Evolutionary conservation across 768 basidiomycete genomes (phyloP).

Genomic region (Phaeotremella fagi): DNA sequence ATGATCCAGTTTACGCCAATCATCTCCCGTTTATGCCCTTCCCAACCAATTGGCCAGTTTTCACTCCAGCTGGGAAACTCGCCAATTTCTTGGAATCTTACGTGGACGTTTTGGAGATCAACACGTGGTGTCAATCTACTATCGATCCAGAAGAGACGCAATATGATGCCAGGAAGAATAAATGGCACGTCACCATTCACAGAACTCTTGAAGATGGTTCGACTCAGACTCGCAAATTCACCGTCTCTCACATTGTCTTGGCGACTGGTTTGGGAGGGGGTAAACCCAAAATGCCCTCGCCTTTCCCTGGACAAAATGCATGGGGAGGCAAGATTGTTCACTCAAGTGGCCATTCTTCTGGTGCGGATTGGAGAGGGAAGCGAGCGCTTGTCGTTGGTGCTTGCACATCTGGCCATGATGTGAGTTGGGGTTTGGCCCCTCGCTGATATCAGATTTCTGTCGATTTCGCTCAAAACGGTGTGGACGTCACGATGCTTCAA

Average conservation of each 20-base stretch:
- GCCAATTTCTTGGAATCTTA: constrained; percentile 68
- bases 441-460: constrained; percentile 22
- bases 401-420: constrained; percentile 36
- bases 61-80: constrained; percentile 54
- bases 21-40: constrained; percentile 55
- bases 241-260: constrained; percentile 54
- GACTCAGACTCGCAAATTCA: constrained; percentile 47
- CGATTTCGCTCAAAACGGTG: constrained; percentile 38
- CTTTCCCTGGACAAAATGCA: constrained; percentile 28
- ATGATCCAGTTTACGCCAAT: constrained; percentile 46
- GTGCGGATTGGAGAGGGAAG: constrained; percentile 38
- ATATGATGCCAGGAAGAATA: constrained; percentile 43
- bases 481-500: constrained; percentile 39
- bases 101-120: constrained; percentile 59
- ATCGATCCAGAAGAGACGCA: constrained; percentile 28
- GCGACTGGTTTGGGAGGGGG: constrained; percentile 58
- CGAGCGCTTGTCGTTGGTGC: constrained; percentile 38
- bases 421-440: constrained; percentile 7
- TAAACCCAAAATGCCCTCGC: constrained; percentile 52
- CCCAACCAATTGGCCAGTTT: constrained; percentile 53
- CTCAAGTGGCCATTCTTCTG: constrained; percentile 29
- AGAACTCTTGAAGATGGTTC: constrained; percentile 14
- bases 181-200: constrained; percentile 42
- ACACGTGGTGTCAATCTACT: constrained; percentile 56
- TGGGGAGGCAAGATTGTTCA: constrained; percentile 34